These are phyloP conservation scores for Hamamelis virginiana DNA, from an alignment of 164 flowering plant species.

Conservation along the genomic window DNA sequence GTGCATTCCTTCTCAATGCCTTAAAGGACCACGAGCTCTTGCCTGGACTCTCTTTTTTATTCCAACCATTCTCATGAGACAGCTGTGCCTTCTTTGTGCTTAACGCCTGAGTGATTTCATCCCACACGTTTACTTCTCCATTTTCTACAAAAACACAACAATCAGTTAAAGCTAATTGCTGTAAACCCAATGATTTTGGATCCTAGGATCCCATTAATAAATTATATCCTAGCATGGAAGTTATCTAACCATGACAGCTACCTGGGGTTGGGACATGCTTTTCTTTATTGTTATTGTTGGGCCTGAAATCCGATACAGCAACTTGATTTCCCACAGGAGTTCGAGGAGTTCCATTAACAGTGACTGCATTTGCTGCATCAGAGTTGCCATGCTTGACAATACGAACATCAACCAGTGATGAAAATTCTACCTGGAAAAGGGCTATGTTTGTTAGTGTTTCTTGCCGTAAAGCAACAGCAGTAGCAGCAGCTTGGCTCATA, in stretches of 20 bases:
- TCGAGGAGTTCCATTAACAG: constrained; percentile 22
- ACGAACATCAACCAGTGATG: constrained; percentile 69
- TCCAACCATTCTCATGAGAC: constrained; percentile 37
- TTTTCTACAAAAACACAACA: constrained; percentile 33
- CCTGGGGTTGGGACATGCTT: constrained; percentile 28
- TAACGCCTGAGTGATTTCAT: constrained; percentile 60
- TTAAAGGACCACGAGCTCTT: constrained; percentile 55
- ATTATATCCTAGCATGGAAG: not conserved
- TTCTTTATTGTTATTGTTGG: constrained; percentile 16
- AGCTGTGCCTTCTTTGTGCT: constrained; percentile 66
- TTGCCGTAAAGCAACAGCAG: not conserved
- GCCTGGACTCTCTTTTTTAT: constrained; percentile 34
- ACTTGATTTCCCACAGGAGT: constrained; percentile 15
- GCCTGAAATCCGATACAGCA: constrained; percentile 8
- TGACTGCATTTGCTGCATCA: constrained; percentile 18
- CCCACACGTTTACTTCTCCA: constrained; percentile 58
- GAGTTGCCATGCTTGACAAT: constrained; percentile 31
- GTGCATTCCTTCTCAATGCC: constrained; percentile 69
- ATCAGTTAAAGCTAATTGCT: not conserved
- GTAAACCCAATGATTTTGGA: not conserved
- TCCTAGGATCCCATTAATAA: not conserved
- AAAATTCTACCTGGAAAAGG: constrained; percentile 61
- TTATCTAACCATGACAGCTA: constrained; percentile 13
- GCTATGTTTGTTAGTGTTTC: not conserved
- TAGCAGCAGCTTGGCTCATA: not conserved